A percentile compares a stretch with the other conserved stretches of the same genome.
Conservation (phyloP, 345 rosid species). For the Odontarrhena argentea region DNA sequence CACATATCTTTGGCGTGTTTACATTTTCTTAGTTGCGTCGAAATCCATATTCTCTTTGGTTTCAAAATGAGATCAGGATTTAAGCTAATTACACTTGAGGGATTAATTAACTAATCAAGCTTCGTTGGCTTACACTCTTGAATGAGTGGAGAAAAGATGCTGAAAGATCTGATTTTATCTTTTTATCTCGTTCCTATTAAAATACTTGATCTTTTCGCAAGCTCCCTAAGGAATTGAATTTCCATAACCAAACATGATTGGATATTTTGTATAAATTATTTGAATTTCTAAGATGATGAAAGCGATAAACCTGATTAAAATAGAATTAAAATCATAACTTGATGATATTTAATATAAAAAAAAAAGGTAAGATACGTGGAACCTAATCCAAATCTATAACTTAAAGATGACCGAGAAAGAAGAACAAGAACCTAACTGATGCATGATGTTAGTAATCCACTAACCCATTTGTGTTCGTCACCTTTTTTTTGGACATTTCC, state of each 20-base stretch:
- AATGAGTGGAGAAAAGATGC: constrained; percentile 36
- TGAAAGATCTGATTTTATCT: constrained; percentile 36
- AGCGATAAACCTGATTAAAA: constrained; percentile 1
- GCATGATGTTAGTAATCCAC: constrained; percentile 40
- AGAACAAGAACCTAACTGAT: constrained; percentile 41
- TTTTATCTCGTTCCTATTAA: constrained; percentile 22
- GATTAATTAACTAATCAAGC: constrained; percentile 12
- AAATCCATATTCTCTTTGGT: not conserved
- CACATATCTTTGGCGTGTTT: too few species aligned
- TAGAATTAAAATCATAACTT: not conserved
- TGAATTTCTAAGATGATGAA: constrained; percentile 29
- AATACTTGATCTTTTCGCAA: constrained; percentile 22
- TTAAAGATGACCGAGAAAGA: constrained; percentile 32
- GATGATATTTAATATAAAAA: not conserved
- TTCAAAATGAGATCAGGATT: not conserved
- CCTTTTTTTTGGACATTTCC: constrained; percentile 35
- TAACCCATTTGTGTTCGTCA: constrained; percentile 34
- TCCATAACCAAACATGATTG: not conserved
- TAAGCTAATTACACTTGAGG: not conserved
- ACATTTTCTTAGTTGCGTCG: too few species aligned
- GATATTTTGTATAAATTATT: constrained; percentile 1
- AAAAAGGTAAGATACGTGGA: constrained; percentile 27
- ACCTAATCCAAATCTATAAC: constrained; percentile 40
- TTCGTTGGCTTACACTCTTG: constrained; percentile 33
- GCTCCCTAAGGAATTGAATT: constrained; percentile 5